Evolutionary conservation across 345 rosid genomes (phyloP).

Genomic region (Sisymbrium altissimum): DNA sequence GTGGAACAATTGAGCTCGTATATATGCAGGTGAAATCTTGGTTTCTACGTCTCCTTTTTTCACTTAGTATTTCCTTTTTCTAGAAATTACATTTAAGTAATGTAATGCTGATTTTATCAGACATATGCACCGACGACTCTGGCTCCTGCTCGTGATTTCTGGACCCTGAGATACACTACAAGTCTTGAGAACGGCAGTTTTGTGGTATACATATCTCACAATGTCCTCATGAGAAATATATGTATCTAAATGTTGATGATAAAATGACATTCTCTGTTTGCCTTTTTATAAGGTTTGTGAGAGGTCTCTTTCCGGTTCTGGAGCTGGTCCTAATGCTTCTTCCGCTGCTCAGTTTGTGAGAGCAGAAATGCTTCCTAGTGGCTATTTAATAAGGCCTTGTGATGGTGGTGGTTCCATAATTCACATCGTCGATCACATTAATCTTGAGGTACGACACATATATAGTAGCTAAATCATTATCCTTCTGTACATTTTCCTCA

Average conservation of each 20-base stretch:
- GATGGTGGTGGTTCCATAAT: conserved; percentile 99
- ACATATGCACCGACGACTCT: conserved; percentile 91
- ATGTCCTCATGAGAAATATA: background rate
- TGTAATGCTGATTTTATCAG: conserved; percentile 41
- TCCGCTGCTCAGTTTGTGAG: conserved; percentile 89
- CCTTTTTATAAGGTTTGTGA: conserved; percentile 64
- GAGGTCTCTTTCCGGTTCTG: conserved; percentile 96
- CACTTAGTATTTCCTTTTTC: background rate
- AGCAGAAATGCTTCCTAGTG: conserved; percentile 95
- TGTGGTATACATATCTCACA: conserved; percentile 56
- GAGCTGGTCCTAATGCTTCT: conserved; percentile 77
- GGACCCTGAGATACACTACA: conserved; percentile 95
- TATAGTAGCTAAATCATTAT: background rate
- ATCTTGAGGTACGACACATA: conserved; percentile 69
- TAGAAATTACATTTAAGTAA: background rate
- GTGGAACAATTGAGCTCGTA: conserved; percentile 89
- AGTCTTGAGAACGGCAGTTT: conserved; percentile 94
- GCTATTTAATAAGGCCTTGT: conserved; percentile 90
- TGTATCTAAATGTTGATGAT: background rate
- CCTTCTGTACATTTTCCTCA: background rate
- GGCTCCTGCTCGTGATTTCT: conserved; percentile 98
- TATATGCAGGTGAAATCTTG: conserved; percentile 68
- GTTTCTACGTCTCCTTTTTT: background rate
- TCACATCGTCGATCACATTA: conserved; percentile 93
- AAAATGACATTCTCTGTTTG: background rate